A percentile compares a stretch with the other conserved stretches of the same genome.
phyloP scores from a whole-genome alignment of 805 yeast species.

The Kodamaea nitidulidarum region DNA sequence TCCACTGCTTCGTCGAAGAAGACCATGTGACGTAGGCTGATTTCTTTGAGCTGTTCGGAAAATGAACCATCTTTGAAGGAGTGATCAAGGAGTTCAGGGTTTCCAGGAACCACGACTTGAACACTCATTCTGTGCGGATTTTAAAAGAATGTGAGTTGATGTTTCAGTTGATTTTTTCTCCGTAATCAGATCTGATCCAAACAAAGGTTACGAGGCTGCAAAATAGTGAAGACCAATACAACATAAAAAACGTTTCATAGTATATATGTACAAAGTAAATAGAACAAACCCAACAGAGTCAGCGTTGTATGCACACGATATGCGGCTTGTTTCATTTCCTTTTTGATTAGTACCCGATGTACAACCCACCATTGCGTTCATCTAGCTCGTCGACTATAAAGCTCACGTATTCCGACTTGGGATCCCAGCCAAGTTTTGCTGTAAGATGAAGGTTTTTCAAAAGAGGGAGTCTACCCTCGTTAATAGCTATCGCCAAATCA shows the following conservation, averaged over 20 bases:
- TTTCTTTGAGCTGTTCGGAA: background rate
- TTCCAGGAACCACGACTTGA: conserved; percentile 10
- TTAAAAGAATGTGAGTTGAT: background rate
- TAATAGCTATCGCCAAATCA: conserved; percentile 79
- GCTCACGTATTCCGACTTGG: conserved; percentile 36
- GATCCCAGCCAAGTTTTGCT: conserved; percentile 83
- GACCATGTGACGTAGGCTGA: conserved; percentile 15
- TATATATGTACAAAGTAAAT: too few relatives aligned
- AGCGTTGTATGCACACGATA: too few relatives aligned
- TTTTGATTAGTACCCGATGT: conserved; percentile 36
- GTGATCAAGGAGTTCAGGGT: conserved; percentile 6
- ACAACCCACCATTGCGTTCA: conserved; percentile 75
- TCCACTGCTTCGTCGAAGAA: conserved; percentile 30
- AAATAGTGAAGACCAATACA: too few relatives aligned
- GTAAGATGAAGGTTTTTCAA: conserved; percentile 64
- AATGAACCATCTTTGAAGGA: background rate
- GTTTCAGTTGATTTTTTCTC: conserved; percentile 1
- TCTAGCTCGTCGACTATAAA: conserved; percentile 65
- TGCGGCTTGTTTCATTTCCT: too few relatives aligned
- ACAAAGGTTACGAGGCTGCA: too few relatives aligned
- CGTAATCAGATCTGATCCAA: background rate
- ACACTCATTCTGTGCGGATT: conserved; percentile 10
- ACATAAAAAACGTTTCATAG: too few relatives aligned
- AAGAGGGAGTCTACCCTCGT: conserved; percentile 70
- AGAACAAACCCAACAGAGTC: too few relatives aligned